A percentile compares a stretch with the other conserved stretches of the same genome.
Evolutionary conservation across 176 grass and related monocot species (phyloP).

Genomic region (Cenchrus purpureus): DNA sequence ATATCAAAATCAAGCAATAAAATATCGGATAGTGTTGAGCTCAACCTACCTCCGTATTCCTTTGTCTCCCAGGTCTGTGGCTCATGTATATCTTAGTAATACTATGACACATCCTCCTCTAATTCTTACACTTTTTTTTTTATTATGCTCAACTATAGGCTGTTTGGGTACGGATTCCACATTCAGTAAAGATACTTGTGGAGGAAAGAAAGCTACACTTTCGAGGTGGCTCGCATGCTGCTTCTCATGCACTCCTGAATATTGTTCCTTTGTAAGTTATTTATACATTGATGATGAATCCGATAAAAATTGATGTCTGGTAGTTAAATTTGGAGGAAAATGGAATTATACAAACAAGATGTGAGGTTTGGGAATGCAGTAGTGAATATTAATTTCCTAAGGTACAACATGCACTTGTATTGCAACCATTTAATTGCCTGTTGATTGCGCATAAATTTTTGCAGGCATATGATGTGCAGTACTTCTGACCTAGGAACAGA

Average conservation of each 20-base stretch:
- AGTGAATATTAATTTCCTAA: not conserved
- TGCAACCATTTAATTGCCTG: not conserved
- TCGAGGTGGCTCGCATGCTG: slow-evolving; percentile 77
- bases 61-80: slow-evolving; percentile 71
- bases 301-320: not conserved
- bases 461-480: slow-evolving; percentile 80
- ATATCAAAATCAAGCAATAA: slow-evolving; percentile 77
- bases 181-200: slow-evolving; percentile 62
- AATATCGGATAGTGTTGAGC: slow-evolving; percentile 75
- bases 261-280: slow-evolving; percentile 76
- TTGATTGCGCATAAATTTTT: slow-evolving; percentile 8
- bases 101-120: slow-evolving; percentile 13
- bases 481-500: slow-evolving; percentile 82
- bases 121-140: slow-evolving; percentile 23
- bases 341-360: not conserved
- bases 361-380: not conserved
- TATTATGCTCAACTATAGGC: slow-evolving; percentile 53
- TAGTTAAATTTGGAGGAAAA: slow-evolving; percentile 2
- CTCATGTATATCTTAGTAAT: slow-evolving; percentile 25
- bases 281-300: not conserved
- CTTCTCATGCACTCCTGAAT: slow-evolving; percentile 87
- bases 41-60: slow-evolving; percentile 80
- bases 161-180: slow-evolving; percentile 78
- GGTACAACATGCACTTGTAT: slow-evolving; percentile 2
- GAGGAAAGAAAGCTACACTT: slow-evolving; percentile 67